A percentile compares a stretch with the other conserved stretches of the same genome.
phyloP scores from a whole-genome alignment of 495 filamentous ascomycete species.

The Aspergillus egyptiacus region DNA sequence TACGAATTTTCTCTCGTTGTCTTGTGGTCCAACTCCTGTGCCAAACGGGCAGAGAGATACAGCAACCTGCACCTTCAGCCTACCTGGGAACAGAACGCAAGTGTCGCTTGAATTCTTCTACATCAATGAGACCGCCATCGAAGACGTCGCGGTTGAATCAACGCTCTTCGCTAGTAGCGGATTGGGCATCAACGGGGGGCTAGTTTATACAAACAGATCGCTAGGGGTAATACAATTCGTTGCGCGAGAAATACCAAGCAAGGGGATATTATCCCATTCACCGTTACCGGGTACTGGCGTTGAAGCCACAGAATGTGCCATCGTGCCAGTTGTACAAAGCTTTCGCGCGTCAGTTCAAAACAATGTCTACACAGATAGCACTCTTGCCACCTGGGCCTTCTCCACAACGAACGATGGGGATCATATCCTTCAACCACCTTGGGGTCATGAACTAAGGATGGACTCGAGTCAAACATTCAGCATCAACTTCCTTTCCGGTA shows the following conservation, averaged over 20 bases:
- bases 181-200: too few species aligned
- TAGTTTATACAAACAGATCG: background rate
- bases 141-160: too few species aligned
- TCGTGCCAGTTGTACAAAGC: conserved; percentile 14
- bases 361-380: conserved; percentile 6
- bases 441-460: background rate
- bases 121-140: too few species aligned
- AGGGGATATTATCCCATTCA: background rate
- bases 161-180: too few species aligned
- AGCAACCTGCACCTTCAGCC: conserved; percentile 1
- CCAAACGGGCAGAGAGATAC: background rate
- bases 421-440: background rate
- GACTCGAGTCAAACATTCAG: background rate
- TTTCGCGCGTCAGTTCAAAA: conserved; percentile 5
- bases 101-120: too few species aligned
- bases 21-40: background rate
- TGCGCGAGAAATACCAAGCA: background rate
- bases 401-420: background rate
- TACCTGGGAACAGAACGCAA: conserved; percentile 1
- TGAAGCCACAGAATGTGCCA: conserved; percentile 13
- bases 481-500: too few species aligned
- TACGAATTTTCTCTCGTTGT: conserved; percentile 3
- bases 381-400: conserved; percentile 6
- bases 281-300: background rate
- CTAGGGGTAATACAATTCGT: background rate